Evolutionary conservation across 305 asterid species (phyloP), one percentile per base, ranked within the genome.

Genomic region (Coffea humblotiana): DNA sequence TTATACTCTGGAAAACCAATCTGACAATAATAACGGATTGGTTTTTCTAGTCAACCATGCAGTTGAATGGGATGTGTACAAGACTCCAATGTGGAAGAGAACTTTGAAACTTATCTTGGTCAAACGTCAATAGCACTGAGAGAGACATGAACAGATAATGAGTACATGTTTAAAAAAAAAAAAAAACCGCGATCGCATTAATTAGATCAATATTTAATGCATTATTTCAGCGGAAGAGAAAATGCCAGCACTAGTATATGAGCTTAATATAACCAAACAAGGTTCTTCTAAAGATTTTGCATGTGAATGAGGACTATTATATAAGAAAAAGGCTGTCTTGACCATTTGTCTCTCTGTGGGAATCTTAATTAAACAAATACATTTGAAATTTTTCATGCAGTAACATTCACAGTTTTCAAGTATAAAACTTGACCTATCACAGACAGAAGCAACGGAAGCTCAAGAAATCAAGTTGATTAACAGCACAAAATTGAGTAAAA

Each of bases 271-370:
- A 82, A 77, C 77, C 80, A 72, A 85, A 81, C 82, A 77, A 78
- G 83, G 61, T 74, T 78, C 82, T 75, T 85, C 77, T 54, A 80
- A 80, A 78, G 88, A 80, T 71, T 85, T 72, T 84, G 89, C 97
- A 94, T 94, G 98, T 92, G 97, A 89, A 77, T 66, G 69, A 84
- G 74, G 86, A 87, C 84, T 87, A 88, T 75, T 85, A 86, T 86
- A 87, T 35, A 66, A 72, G 18, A 85, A 75, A 76, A 70, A 74
- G 83, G 87, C 82, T 86, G 91, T 86, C 92, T 82, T 80, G 75
- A 87, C 86, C 80, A 84, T 80, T 82, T 84, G 89, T 88, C 93
- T 77, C 86, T 72, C 78, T 85, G 86, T 37, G 80, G 90, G 92
- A 90, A 90, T 91, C 91, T 87, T 84, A 77, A 85, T 80, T 86